These are phyloP conservation scores for Syzygium aqueum DNA, from an alignment of 345 rosid species.

Conservation along the genomic window DNA sequence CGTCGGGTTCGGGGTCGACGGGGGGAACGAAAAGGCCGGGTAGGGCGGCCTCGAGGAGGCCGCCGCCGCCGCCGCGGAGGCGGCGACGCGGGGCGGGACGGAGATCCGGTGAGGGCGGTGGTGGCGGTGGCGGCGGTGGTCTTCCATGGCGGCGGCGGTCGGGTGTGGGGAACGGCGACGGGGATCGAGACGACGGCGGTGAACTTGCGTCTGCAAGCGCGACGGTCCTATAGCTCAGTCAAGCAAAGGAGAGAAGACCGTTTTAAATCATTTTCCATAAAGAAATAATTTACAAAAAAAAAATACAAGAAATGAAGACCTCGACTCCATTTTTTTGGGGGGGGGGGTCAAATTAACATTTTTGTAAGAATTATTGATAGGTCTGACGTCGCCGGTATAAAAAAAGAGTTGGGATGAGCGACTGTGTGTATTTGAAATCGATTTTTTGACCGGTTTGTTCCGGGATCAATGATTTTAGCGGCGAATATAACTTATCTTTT, in stretches of 20 bases:
- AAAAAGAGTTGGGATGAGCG: neutral
- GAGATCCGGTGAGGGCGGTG: slow-evolving; percentile 71
- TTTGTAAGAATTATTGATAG: neutral
- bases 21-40: slow-evolving; percentile 26
- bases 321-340: neutral
- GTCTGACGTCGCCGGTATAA: neutral
- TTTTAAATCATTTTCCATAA: neutral
- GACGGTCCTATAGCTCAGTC: neutral
- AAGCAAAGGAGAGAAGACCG: neutral
- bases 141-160: slow-evolving; percentile 33
- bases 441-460: neutral
- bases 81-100: slow-evolving; percentile 31
- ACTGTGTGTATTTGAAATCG: neutral
- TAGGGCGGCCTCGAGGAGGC: slow-evolving; percentile 10
- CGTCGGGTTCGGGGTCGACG: slow-evolving; percentile 56
- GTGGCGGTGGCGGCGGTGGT: slow-evolving; percentile 36
- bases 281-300: neutral
- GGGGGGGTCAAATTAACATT: neutral
- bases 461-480: neutral
- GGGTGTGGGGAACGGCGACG: neutral
- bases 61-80: no score
- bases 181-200: neutral
- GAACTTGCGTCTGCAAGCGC: neutral
- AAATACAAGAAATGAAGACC: neutral
- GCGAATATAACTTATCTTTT: neutral